Base-by-base conservation (phyloP, 1,284 basidiomycete species). In the Phellopilus nigrolimitatus region DNA sequence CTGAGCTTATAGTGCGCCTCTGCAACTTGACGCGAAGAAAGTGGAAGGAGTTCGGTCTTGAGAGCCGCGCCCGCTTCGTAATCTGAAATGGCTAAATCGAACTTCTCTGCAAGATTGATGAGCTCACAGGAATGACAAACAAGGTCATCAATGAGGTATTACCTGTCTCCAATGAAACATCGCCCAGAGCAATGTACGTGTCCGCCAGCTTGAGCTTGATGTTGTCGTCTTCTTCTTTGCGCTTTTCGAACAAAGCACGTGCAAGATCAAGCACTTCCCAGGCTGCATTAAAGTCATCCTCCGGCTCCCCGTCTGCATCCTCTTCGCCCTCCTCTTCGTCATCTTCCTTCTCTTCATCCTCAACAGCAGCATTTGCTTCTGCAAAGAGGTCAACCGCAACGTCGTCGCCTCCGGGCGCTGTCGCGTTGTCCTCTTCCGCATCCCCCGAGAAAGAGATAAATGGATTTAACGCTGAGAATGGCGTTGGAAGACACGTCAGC, bases 221-320 rank as follows among this genome's bases (percentile, higher is more conserved):
- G 51, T 76, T 74, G 24, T 87, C 82, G 47, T 79, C 75, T 17
- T 67, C 75, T 9, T 74, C 73, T 55, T 71, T 73, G 56, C 78
- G 75, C 65, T 84, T 88, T 58, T 83, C 79, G 63, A 89, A 95
- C 54, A 93, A 83, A 4, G 84, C 80, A 38, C 91, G 76, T 15
- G 92, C 91, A 49, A 94, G 81, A 60, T 95, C 92, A 17, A 95
- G 74, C 1, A 92, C 86, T 63, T 95, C 91, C 92, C 92, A 95
- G 10, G 92, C 91, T 25, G 91, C 91, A 59, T 93, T 94, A 66
- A 93, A 95, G 64, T 95, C 91, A 60, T 95, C 91, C 62, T 95
- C 92, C 0, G 88, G 90, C 60, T 88, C 86, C 2, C 62, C 83
- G 0, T 79, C 82, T 2, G 71, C 82, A 3, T 74, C 79, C 1